Evolutionary conservation across 176 grass and related monocot genomes (phyloP), one percentile per base, ranked within the genome.

Genomic region (Echinochloa phyllopogon): DNA sequence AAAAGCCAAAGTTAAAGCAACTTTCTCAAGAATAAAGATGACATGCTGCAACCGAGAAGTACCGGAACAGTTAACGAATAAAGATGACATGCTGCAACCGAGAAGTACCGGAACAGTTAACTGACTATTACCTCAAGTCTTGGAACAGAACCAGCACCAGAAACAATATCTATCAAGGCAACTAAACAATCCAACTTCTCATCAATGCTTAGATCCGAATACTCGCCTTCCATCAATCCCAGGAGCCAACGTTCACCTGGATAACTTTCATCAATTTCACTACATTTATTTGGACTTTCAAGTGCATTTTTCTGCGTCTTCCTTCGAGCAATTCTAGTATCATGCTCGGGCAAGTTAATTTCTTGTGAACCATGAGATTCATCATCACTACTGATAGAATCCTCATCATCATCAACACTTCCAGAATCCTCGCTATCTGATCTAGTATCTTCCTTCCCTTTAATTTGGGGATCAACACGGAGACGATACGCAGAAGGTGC

Each of bases 241-340:
- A 96, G 61, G 55, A 99, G 88, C 93, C 93, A 99, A 68, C 75
- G 80, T 75, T 99, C 96, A 58, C 96, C 91, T 0, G 90, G 74
- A 91, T 82, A 96, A 82, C 96, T 99, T 89, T 99, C 93, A 82
- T 99, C 96, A 84, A 96, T 99, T 94, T 99, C 96, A 83, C 58
- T 91, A 78, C 83, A 89, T 82, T 94, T 92, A 78, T 82, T 81
- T 58, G 88, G 53, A 82, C 77, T 92, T 80, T 36, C 62, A 65
- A 69, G 40, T 24, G 40, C 66, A 72, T 77, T 84, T 78, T 90
- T 92, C 40, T n/a, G 58, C n/a, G 64, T 88, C 70, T 75, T 86
- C 60, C 36, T 81, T 81, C 81, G 88, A 48, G 79, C 74, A 75
- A 96, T 86, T 80, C 39, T 79, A 66, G 6, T 59, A 86, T 84